Evolutionary conservation across 2,329 filamentous ascomycete genomes (phyloP).

Genomic region (Colletotrichum nymphaeae): DNA sequence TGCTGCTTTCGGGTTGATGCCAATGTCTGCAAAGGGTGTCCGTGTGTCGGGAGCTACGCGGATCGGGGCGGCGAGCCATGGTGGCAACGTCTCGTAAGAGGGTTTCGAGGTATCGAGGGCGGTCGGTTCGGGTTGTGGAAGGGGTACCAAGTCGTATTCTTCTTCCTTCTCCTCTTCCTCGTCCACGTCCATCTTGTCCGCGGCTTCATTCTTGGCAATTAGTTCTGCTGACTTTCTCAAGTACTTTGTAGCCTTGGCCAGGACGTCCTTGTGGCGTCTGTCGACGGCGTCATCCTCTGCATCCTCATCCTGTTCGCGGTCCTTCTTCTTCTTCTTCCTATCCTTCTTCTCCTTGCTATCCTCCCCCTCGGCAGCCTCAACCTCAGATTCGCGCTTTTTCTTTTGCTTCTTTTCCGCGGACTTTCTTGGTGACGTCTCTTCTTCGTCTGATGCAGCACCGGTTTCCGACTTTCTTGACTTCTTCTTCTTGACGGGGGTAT

Average conservation of each 20-base stretch:
- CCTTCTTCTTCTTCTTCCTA: conserved; percentile 34
- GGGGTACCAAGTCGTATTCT: conserved; percentile 79
- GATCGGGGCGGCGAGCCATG: conserved; percentile 84
- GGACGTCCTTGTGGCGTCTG: conserved; percentile 59
- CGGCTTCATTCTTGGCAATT: conserved; percentile 43
- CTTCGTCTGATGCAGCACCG: conserved; percentile 32
- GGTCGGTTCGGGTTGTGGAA: conserved; percentile 80
- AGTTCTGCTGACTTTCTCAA: conserved; percentile 59
- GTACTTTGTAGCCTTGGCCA: conserved; percentile 68
- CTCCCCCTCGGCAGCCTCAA: not conserved
- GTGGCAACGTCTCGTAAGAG: conserved; percentile 81
- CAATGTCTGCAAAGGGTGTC: conserved; percentile 71
- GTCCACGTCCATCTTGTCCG: conserved; percentile 45
- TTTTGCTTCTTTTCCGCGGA: conserved; percentile 38
- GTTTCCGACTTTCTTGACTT: conserved; percentile 45
- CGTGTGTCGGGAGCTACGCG: conserved; percentile 71
- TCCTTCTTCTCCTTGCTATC: conserved; percentile 33
- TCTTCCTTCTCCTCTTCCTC: conserved; percentile 49
- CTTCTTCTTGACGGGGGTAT: conserved; percentile 46
- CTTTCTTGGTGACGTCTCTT: conserved; percentile 37
- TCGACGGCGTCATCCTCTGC: conserved; percentile 44
- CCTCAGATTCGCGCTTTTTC: conserved; percentile 25
- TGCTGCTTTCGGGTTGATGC: conserved; percentile 70
- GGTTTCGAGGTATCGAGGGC: conserved; percentile 68
- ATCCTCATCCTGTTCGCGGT: conserved; percentile 40